These are phyloP conservation scores for Mortierella sp. DNA, from an alignment of 371 early-diverging fungal species.

Conservation along the genomic window DNA sequence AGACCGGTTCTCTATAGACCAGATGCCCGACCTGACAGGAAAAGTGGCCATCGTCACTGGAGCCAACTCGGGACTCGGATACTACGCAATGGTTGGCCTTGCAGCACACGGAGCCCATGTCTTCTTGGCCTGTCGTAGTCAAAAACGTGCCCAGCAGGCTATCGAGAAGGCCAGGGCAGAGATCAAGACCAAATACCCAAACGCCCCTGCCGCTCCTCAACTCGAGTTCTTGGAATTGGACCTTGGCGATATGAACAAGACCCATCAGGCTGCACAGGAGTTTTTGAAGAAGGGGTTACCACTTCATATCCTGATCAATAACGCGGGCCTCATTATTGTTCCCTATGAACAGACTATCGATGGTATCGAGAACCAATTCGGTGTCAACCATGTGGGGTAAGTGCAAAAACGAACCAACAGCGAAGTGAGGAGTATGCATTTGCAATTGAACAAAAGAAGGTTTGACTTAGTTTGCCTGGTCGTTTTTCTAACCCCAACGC, in stretches of 20 bases:
- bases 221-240: conserved; percentile 69
- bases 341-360: conserved; percentile 74
- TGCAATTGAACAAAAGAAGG: too few relatives aligned
- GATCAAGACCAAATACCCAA: conserved; percentile 42
- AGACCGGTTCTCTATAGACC: conserved; percentile 44
- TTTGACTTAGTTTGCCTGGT: too few relatives aligned
- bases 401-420: too few relatives aligned
- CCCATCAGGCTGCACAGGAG: conserved; percentile 63
- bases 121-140: conserved; percentile 70
- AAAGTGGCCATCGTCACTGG: conserved; percentile 81
- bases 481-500: neutral
- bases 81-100: conserved; percentile 66
- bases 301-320: conserved; percentile 74
- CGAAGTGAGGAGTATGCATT: too few relatives aligned
- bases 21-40: conserved; percentile 75
- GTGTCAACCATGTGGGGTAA: conserved; percentile 75
- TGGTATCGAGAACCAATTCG: conserved; percentile 82
- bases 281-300: conserved; percentile 59
- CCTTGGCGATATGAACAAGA: conserved; percentile 64
- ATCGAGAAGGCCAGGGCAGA: conserved; percentile 64
- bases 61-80: conserved; percentile 77
- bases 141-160: conserved; percentile 60
- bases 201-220: neutral
- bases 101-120: conserved; percentile 70
- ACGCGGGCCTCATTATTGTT: conserved; percentile 77